These are phyloP conservation scores for Hanseniaspora vineae DNA, from an alignment of 805 yeast species.

Conservation along the genomic window DNA sequence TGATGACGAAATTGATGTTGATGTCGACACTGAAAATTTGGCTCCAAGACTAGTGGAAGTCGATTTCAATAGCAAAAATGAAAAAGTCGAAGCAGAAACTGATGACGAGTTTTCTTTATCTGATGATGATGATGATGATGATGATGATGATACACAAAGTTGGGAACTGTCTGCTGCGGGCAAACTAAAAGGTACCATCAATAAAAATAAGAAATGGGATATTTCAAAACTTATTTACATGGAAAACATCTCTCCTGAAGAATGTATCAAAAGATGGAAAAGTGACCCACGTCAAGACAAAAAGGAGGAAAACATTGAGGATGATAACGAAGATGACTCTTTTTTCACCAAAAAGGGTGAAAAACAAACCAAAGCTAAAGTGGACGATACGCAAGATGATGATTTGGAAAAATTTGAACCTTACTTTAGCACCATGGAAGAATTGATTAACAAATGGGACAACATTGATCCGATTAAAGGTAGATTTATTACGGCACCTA, in stretches of 20 bases:
- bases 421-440: constrained; percentile 23
- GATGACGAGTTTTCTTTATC: constrained; percentile 37
- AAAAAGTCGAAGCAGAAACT: constrained; percentile 29
- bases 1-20: constrained; percentile 21
- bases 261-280: constrained; percentile 61
- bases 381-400: constrained; percentile 7
- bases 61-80: constrained; percentile 29
- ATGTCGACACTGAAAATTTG: constrained; percentile 25
- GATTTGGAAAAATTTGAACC: constrained; percentile 24
- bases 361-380: constrained; percentile 3
- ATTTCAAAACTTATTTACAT: constrained; percentile 69
- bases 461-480: constrained; percentile 17
- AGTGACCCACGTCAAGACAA: constrained; percentile 32
- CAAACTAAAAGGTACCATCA: constrained; percentile 34
- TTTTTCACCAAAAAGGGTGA: constrained; percentile 40
- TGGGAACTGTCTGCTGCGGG: constrained; percentile 40
- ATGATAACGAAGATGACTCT: constrained; percentile 26
- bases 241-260: constrained; percentile 63
- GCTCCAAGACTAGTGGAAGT: constrained; percentile 33
- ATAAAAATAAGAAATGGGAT: constrained; percentile 50
- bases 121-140: constrained; percentile 26
- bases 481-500: constrained; percentile 20
- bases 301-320: constrained; percentile 29
- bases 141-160: constrained; percentile 12
- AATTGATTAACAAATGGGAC: constrained; percentile 20